Evolutionary conservation across 139 green algal genomes (phyloP).

Genomic region (Raphidocelis subcapitata): DNA sequence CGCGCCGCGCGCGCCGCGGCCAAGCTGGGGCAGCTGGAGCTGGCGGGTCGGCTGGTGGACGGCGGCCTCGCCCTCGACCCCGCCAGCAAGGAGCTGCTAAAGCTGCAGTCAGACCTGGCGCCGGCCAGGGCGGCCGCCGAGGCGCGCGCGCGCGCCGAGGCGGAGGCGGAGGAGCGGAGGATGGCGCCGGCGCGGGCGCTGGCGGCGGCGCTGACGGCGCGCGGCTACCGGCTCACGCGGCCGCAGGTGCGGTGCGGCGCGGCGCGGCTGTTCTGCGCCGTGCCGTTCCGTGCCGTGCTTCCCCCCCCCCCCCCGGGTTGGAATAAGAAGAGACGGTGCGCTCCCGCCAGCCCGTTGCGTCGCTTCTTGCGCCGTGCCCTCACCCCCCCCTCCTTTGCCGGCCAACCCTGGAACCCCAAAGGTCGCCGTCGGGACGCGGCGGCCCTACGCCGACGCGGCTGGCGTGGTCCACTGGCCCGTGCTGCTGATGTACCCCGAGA

Average conservation of each 20-base stretch:
- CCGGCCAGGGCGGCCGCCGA: no score
- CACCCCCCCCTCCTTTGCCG: no score
- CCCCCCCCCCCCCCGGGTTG: no score
- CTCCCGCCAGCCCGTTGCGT: no score
- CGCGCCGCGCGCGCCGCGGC: conserved; percentile 70
- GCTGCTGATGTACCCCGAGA: conserved; percentile 89
- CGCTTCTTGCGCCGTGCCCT: no score
- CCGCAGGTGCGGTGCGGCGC: conserved; percentile 24
- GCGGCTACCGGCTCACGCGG: conserved; percentile 31
- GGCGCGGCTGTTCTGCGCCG: no score
- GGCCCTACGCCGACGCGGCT: no score
- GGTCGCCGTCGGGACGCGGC: no score
- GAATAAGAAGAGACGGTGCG: no score
- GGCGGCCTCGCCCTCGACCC: conserved; percentile 59
- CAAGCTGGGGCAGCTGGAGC: conserved; percentile 54
- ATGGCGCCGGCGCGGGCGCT: conserved; percentile 22
- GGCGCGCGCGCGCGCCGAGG: neutral
- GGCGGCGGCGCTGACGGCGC: conserved; percentile 28
- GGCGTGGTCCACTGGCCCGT: no score
- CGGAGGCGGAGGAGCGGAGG: conserved; percentile 21
- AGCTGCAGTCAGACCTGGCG: conserved; percentile 27
- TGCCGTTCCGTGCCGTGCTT: neutral
- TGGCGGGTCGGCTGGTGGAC: conserved; percentile 47
- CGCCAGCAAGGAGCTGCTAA: conserved; percentile 54
- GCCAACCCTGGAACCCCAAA: no score